Evolutionary conservation across 2,329 filamentous ascomycete species (phyloP), one percentile per base, ranked within the genome.

Genomic region (Apiospora sp.): DNA sequence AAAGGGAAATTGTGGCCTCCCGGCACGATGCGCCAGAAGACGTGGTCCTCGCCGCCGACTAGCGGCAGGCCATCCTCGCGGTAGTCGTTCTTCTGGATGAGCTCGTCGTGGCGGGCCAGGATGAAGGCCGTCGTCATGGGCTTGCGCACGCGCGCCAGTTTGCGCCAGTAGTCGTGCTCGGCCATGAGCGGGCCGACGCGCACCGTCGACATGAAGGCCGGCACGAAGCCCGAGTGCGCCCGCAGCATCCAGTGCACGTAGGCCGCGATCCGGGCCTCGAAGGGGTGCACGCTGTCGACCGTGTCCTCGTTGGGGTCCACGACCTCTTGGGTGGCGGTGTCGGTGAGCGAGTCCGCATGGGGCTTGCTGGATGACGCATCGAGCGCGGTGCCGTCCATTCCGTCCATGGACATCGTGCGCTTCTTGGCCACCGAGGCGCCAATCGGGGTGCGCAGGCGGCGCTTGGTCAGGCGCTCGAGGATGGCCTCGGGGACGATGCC

Each of bases 1-100:
- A 91, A 90, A 22, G 90, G 88, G 76, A 92, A 91, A 75, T 92
- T 89, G 76, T 92, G 90, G 1, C 85, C 86, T 1, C 88, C 89
- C 0, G 85, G 84, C 1, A 91, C 81, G 14, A 88, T 78, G 46
- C 82, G 84, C 86, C 88, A 90, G 58, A 82, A 80, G 8, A 90
- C 84, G 19, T 84, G 84, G 0, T 84, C 83, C 68, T 81, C 79
- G 13, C 89, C 88, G 19, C 87, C 88, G 54, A 88, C 77, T 24
- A 90, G 80, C 27, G 86, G 86, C 71, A 89, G 79, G 4, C 83
- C 88, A 61, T 89, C 87, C 41, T 80, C 78, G 68, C 80, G 80
- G 76, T 89, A 90, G 69, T 87, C 85, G 2, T 82, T 81, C n/a
- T 79, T 79, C 73, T 88, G 82, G 72, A 92, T 86, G 67, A 92